Conservation (phyloP, 1,139 yeast genomes). For the Blastobotrys apis region DNA sequence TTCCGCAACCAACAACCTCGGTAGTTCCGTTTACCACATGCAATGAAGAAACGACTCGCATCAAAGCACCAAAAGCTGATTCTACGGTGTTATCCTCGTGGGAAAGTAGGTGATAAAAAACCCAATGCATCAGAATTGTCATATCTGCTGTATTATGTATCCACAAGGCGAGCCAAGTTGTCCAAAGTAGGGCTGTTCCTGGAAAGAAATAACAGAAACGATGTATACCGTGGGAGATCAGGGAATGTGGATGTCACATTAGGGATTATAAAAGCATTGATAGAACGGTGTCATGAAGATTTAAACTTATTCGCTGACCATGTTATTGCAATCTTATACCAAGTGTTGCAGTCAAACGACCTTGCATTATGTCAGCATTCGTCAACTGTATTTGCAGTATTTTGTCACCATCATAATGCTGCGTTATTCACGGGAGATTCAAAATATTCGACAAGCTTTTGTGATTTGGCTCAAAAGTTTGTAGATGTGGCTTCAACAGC, state of each 20-base stretch:
- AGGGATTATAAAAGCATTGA: slow-evolving; percentile 62
- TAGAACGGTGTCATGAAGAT: slow-evolving; percentile 74
- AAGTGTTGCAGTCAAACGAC: slow-evolving; percentile 49
- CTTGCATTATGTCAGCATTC: slow-evolving; percentile 53
- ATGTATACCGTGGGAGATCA: slow-evolving; percentile 55
- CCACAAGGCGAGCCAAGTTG: slow-evolving; percentile 80
- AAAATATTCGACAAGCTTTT: slow-evolving; percentile 51
- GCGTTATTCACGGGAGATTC: slow-evolving; percentile 71
- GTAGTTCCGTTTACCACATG: too few species aligned
- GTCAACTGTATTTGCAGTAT: slow-evolving; percentile 43
- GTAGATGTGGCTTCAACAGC: slow-evolving; percentile 20
- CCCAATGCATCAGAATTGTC: slow-evolving; percentile 91
- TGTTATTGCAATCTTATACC: slow-evolving; percentile 38
- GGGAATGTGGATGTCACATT: slow-evolving; percentile 85
- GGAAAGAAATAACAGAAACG: slow-evolving; percentile 58
- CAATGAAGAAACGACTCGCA: slow-evolving; percentile 9
- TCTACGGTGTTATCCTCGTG: slow-evolving; percentile 89
- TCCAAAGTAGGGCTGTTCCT: slow-evolving; percentile 78
- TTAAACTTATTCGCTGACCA: slow-evolving; percentile 71
- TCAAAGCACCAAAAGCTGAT: slow-evolving; percentile 79
- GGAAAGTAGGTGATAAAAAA: slow-evolving; percentile 75
- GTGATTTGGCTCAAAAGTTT: slow-evolving; percentile 35
- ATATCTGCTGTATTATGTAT: slow-evolving; percentile 84
- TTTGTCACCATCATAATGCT: slow-evolving; percentile 63
- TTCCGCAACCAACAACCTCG: too few species aligned